phyloP scores from a whole-genome alignment of 306 rosid genomes.

The Corylus avellana region DNA sequence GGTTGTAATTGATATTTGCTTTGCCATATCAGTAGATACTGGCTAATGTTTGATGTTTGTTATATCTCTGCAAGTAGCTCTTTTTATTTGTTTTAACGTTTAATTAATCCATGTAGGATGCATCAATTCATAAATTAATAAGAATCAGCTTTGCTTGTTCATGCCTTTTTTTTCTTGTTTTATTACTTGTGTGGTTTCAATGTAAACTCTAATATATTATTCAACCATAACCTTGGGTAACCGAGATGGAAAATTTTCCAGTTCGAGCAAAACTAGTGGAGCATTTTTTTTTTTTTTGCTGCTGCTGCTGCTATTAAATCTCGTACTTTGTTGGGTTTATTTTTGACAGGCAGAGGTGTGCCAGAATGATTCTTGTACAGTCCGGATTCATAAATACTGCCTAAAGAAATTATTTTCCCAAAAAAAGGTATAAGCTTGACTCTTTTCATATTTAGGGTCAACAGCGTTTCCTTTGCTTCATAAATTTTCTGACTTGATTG shows the following conservation, averaged over 20 bases:
- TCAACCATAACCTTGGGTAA: conserved; percentile 8
- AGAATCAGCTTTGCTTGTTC: neutral
- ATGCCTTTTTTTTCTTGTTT: neutral
- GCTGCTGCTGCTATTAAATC: conserved; percentile 19
- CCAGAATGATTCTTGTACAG: conserved; percentile 62
- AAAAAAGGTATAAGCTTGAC: conserved; percentile 54
- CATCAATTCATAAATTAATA: neutral
- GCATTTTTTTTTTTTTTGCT: neutral
- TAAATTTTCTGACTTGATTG: conserved; percentile 14
- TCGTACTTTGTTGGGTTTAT: conserved; percentile 27
- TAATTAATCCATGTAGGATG: neutral
- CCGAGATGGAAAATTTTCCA: neutral
- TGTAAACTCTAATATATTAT: conserved; percentile 1
- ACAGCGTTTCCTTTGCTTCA: conserved; percentile 1
- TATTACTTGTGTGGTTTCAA: conserved; percentile 13
- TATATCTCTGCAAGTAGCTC: neutral
- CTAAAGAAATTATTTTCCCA: conserved; percentile 58
- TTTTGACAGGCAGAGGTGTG: conserved; percentile 71
- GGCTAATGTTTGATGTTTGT: conserved; percentile 10
- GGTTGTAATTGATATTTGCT: conserved; percentile 48
- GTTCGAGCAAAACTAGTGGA: conserved; percentile 2
- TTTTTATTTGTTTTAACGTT: conserved; percentile 19
- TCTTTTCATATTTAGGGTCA: neutral
- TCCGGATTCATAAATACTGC: conserved; percentile 77
- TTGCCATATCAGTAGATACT: neutral